Conservation (phyloP, 2,329 filamentous ascomycete species). For the Aureobasidium sp. region DNA sequence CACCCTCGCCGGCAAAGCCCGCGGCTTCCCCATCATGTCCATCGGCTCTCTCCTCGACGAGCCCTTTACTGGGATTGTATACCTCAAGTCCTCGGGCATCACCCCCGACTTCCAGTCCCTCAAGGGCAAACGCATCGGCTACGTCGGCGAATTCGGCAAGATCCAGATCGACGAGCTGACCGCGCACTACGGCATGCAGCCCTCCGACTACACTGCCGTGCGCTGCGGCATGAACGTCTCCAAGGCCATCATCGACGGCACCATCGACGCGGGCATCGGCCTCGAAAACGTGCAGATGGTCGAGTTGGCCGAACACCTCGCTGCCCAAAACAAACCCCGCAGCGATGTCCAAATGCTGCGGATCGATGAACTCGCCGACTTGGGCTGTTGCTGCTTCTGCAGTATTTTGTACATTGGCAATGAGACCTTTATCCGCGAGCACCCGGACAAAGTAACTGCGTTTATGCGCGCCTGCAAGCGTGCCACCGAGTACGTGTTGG, state of each 20-base stretch:
- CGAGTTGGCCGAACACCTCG: constrained; percentile 70
- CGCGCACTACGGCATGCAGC: constrained; percentile 67
- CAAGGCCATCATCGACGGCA: constrained; percentile 65
- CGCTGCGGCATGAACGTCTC: constrained; percentile 78
- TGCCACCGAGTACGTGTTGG: constrained; percentile 65
- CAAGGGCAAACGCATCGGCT: constrained; percentile 70
- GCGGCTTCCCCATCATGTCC: constrained; percentile 64
- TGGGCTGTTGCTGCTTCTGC: constrained; percentile 81
- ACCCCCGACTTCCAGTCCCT: constrained; percentile 67
- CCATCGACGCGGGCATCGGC: constrained; percentile 68
- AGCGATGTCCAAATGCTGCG: constrained; percentile 71
- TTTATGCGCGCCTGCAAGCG: constrained; percentile 69
- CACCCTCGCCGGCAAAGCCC: constrained; percentile 69
- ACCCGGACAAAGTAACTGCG: constrained; percentile 58
- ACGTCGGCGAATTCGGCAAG: constrained; percentile 75
- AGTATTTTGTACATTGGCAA: constrained; percentile 76
- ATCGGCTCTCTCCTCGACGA: constrained; percentile 71
- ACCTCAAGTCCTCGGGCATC: constrained; percentile 67
- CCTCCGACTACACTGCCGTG: constrained; percentile 66
- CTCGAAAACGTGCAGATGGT: constrained; percentile 81
- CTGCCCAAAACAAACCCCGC: constrained; percentile 53
- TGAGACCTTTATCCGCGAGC: constrained; percentile 58
- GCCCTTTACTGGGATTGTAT: constrained; percentile 72
- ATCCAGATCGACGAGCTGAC: constrained; percentile 79
- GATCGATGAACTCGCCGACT: constrained; percentile 71